phyloP scores from a whole-genome alignment of 2,329 filamentous ascomycete species.

The Aureobasidium mangrovei region DNA sequence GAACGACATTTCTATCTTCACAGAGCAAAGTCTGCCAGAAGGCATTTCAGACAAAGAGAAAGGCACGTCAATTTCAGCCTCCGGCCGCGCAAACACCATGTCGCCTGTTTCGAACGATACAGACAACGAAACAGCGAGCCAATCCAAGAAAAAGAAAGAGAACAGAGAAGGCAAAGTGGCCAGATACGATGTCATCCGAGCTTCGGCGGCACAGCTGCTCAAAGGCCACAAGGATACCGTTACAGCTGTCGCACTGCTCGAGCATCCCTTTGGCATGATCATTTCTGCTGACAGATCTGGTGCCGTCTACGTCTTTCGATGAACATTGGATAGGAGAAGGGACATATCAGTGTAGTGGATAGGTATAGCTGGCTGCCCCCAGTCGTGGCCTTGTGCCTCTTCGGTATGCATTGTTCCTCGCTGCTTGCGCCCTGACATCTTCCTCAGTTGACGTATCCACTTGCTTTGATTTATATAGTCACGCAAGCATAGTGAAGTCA shows the following conservation, averaged over 20 bases:
- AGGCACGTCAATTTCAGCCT: not conserved
- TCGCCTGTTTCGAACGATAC: conserved; percentile 2
- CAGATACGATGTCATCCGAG: conserved; percentile 74
- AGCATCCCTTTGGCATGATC: conserved; percentile 86
- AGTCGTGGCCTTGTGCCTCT: too few relatives aligned
- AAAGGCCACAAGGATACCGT: conserved; percentile 82
- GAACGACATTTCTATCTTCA: conserved; percentile 34
- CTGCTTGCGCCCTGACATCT: too few relatives aligned
- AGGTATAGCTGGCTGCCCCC: not conserved
- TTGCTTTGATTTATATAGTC: too few relatives aligned
- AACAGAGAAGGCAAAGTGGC: conserved; percentile 42
- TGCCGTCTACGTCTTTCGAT: conserved; percentile 68
- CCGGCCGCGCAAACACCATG: not conserved
- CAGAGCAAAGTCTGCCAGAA: conserved; percentile 17
- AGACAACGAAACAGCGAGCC: conserved; percentile 21
- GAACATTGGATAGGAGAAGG: not conserved
- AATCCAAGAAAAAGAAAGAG: conserved; percentile 29
- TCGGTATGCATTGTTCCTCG: too few relatives aligned
- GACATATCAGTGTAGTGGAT: not conserved
- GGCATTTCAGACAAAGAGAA: conserved; percentile 3
- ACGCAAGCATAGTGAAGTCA: too few relatives aligned
- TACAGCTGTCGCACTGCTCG: conserved; percentile 77
- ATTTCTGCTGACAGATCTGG: conserved; percentile 83
- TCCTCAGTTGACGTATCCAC: too few relatives aligned
- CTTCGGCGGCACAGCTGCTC: conserved; percentile 80